Conservation (phyloP, 1,139 yeast species). For the Ashbya aceris region DNA sequence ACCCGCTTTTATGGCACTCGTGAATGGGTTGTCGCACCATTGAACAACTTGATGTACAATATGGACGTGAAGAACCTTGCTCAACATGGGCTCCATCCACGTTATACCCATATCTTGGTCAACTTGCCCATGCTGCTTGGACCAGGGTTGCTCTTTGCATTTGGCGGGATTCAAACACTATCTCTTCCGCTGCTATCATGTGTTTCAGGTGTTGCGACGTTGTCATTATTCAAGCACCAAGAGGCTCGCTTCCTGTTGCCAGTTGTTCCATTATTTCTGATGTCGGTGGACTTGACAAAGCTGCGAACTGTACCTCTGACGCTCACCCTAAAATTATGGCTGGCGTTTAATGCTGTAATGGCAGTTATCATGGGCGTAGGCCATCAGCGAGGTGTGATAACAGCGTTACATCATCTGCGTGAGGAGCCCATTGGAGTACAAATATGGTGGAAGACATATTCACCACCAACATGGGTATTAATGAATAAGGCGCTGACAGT, state of each 20-base stretch:
- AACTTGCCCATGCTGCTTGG: constrained; percentile 79
- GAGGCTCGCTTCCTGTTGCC: constrained; percentile 83
- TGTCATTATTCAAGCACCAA: constrained; percentile 81
- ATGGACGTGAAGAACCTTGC: constrained; percentile 48
- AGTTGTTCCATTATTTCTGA: constrained; percentile 59
- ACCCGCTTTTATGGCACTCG: constrained; percentile 31
- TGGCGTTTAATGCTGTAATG: constrained; percentile 52
- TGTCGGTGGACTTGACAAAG: constrained; percentile 44
- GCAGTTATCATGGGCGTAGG: constrained; percentile 63
- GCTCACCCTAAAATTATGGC: constrained; percentile 42
- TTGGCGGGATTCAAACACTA: constrained; percentile 24
- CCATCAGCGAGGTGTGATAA: constrained; percentile 88
- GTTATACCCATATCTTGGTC: constrained; percentile 60
- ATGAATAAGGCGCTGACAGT: constrained; percentile 33
- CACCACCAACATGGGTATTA: constrained; percentile 85
- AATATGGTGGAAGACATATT: constrained; percentile 90
- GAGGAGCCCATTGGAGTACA: constrained; percentile 32
- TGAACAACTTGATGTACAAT: constrained; percentile 71
- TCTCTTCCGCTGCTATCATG: constrained; percentile 48
- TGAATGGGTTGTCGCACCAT: constrained; percentile 53
- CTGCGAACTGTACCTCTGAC: constrained; percentile 17
- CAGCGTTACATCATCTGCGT: constrained; percentile 40
- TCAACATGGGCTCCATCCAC: constrained; percentile 75
- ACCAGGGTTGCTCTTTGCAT: constrained; percentile 46
- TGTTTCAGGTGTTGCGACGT: constrained; percentile 47